phyloP scores from a whole-genome alignment of 164 flowering plant species.

The Chloranthus sessilifolius region DNA sequence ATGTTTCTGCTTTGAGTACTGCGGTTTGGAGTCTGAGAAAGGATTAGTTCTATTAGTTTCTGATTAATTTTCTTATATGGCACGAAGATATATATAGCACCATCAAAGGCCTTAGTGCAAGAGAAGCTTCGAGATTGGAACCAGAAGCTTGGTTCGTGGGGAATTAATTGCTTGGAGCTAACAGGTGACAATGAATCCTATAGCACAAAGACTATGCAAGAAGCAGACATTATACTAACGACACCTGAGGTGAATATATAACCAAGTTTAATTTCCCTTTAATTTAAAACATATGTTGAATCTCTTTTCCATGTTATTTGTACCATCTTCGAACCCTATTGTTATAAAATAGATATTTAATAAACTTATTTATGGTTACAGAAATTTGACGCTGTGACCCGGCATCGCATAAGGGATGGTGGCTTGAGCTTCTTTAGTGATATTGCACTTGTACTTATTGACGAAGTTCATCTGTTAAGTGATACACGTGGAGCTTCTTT shows the following conservation, averaged over 20 bases:
- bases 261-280: neutral
- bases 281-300: neutral
- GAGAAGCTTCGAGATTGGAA: conserved; percentile 95
- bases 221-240: conserved; percentile 81
- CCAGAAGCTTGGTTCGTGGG: conserved; percentile 80
- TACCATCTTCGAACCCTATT: neutral
- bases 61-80: neutral
- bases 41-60: no score
- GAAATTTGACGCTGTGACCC: conserved; percentile 97
- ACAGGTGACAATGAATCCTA: conserved; percentile 87
- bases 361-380: conserved; percentile 19
- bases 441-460: conserved; percentile 91
- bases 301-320: neutral
- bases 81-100: conserved; percentile 80
- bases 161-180: conserved; percentile 84
- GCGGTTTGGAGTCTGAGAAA: no score
- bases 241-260: conserved; percentile 83
- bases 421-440: conserved; percentile 94
- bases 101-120: conserved; percentile 96
- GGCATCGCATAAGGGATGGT: conserved; percentile 80
- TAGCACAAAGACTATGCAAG: conserved; percentile 57
- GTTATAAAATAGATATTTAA: conserved; percentile 8
- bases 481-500: conserved; percentile 94
- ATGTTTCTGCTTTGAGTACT: no score
- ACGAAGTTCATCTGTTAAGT: conserved; percentile 96